phyloP scores from a whole-genome alignment of 768 basidiomycete species.

The Russula olivacea region DNA sequence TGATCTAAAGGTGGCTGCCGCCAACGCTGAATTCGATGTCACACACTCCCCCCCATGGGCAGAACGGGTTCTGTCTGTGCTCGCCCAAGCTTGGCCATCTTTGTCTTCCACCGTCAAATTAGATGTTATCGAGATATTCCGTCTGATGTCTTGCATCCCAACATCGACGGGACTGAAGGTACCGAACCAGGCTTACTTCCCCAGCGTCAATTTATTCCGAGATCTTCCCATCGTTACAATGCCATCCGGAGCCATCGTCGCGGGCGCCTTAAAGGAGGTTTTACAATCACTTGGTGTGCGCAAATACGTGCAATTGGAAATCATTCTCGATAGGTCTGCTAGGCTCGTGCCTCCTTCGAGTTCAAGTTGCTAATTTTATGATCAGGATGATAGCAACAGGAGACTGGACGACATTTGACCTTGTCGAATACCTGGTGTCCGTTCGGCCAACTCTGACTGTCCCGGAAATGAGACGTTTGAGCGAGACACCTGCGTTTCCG shows the following conservation, averaged over 20 bases:
- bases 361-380: not conserved
- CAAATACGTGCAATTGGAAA: constrained; percentile 85
- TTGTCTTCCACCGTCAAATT: constrained; percentile 44
- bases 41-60: constrained; percentile 64
- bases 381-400: constrained; percentile 81
- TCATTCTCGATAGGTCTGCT: constrained; percentile 76
- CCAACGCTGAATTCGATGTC: constrained; percentile 53
- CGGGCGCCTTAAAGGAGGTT: constrained; percentile 64
- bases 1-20: constrained; percentile 38
- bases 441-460: constrained; percentile 58
- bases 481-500: constrained; percentile 69
- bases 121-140: constrained; percentile 39
- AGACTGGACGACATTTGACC: constrained; percentile 80
- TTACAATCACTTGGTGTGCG: constrained; percentile 74
- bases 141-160: constrained; percentile 44
- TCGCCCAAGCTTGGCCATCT: constrained; percentile 69
- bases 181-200: constrained; percentile 75
- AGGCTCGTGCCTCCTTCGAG: not conserved
- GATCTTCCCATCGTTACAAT: constrained; percentile 78
- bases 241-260: constrained; percentile 55
- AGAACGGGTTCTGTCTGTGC: constrained; percentile 59
- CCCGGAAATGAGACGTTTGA: constrained; percentile 50
- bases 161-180: constrained; percentile 59
- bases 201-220: constrained; percentile 78
- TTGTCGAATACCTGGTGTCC: constrained; percentile 82